A percentile compares a stretch with the other conserved stretches of the same genome.
Conservation (phyloP, 2,329 filamentous ascomycete species). For the Metarhizium anisopliae region DNA sequence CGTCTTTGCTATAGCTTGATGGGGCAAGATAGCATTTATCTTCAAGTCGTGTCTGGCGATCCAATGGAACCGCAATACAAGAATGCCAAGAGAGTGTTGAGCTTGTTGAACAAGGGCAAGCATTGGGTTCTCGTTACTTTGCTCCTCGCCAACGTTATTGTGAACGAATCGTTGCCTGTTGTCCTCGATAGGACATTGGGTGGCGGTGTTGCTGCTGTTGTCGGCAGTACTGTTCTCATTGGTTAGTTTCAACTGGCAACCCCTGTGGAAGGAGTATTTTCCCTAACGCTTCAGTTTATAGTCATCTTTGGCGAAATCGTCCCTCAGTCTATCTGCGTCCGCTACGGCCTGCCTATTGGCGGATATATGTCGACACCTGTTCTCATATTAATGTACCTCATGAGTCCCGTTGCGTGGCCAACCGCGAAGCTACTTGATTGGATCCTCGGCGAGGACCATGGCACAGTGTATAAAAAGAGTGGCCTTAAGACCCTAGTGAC, state of each 20-base stretch:
- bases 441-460: constrained; percentile 88
- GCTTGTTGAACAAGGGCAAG: constrained; percentile 77
- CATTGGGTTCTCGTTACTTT: constrained; percentile 97
- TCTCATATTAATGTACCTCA: constrained; percentile 80
- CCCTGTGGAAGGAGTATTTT: background rate
- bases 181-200: constrained; percentile 90
- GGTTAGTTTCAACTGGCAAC: constrained; percentile 44
- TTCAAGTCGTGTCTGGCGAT: constrained; percentile 86
- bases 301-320: constrained; percentile 98
- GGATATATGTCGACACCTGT: constrained; percentile 89
- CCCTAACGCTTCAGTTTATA: constrained; percentile 26
- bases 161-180: constrained; percentile 93
- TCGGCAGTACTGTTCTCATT: constrained; percentile 89
- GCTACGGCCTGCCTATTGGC: constrained; percentile 90
- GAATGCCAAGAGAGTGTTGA: constrained; percentile 74
- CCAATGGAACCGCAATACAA: constrained; percentile 76
- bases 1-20: constrained; percentile 35
- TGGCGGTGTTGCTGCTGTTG: constrained; percentile 86
- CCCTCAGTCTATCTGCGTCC: constrained; percentile 91
- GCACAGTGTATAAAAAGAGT: constrained; percentile 96
- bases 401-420: constrained; percentile 85
- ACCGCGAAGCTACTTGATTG: constrained; percentile 92
- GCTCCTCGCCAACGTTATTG: constrained; percentile 91
- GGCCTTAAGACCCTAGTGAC: constrained; percentile 94
- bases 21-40: constrained; percentile 86